Percentiles rank a stretch among this genome's conserved stretches.
phyloP scores from a whole-genome alignment of 345 rosid species.

The Garcia nutans region DNA sequence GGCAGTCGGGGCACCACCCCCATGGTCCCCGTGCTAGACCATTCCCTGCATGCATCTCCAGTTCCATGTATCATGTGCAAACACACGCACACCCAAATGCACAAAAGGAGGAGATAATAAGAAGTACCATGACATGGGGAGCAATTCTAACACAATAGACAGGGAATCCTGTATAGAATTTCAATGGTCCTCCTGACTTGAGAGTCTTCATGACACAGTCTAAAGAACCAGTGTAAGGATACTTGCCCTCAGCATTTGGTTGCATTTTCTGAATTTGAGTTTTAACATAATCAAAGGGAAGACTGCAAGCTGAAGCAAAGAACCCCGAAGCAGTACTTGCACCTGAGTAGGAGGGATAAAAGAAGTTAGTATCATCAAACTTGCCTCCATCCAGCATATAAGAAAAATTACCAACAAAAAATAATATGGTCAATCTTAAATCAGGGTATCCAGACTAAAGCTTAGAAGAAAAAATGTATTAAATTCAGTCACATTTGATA shows the following conservation, averaged over 20 bases:
- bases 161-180: constrained; percentile 95
- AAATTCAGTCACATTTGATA: neutral
- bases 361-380: neutral
- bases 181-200: constrained; percentile 83
- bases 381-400: neutral
- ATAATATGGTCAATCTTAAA: too few relatives aligned
- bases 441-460: neutral
- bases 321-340: constrained; percentile 93
- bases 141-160: constrained; percentile 94
- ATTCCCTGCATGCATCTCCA: too few relatives aligned
- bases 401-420: neutral
- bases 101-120: neutral
- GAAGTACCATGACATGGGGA: constrained; percentile 92
- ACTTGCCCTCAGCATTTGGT: constrained; percentile 90
- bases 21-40: too few relatives aligned
- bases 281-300: constrained; percentile 95
- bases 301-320: constrained; percentile 92
- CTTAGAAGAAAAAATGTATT: neutral
- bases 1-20: too few relatives aligned
- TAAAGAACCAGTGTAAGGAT: constrained; percentile 82
- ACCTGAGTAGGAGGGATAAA: constrained; percentile 40
- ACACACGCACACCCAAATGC: neutral
- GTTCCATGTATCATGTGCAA: neutral
- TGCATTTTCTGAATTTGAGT: constrained; percentile 99
- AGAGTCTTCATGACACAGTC: constrained; percentile 85